Evolutionary conservation across 2,329 filamentous ascomycete genomes (phyloP).

Genomic region (Xylariaceae sp.): DNA sequence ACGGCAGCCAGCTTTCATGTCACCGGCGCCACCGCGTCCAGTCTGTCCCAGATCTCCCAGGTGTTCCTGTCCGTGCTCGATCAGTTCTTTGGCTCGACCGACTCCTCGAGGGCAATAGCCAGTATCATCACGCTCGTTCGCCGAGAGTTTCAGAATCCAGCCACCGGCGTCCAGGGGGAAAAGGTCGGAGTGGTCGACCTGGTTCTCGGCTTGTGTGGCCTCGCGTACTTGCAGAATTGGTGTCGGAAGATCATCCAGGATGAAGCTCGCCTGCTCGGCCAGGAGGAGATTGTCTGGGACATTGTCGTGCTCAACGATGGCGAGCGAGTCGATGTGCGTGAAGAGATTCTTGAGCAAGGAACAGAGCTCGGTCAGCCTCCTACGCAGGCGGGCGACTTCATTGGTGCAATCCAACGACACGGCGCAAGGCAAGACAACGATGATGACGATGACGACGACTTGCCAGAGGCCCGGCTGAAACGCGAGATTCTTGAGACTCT

Average conservation of each 20-base stretch:
- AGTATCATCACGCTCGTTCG: slow-evolving; percentile 58
- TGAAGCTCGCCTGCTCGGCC: slow-evolving; percentile 37
- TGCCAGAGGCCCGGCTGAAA: slow-evolving; percentile 40
- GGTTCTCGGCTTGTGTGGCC: slow-evolving; percentile 50
- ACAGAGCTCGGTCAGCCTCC: slow-evolving; percentile 14
- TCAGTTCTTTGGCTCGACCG: slow-evolving; percentile 60
- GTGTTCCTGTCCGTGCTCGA: slow-evolving; percentile 53
- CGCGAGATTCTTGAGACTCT: slow-evolving; percentile 48
- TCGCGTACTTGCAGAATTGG: slow-evolving; percentile 54
- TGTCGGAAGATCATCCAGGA: slow-evolving; percentile 45
- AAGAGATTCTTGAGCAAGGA: slow-evolving; percentile 29
- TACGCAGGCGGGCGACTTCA: slow-evolving; percentile 17
- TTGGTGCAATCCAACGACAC: slow-evolving; percentile 30
- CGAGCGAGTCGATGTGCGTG: slow-evolving; percentile 47
- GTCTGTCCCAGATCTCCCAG: slow-evolving; percentile 49
- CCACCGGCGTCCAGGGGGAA: slow-evolving; percentile 51
- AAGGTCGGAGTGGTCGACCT: slow-evolving; percentile 53
- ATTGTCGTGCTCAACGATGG: slow-evolving; percentile 56
- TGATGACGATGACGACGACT: slow-evolving; percentile 34
- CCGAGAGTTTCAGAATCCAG: slow-evolving; percentile 56
- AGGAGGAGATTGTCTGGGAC: slow-evolving; percentile 58
- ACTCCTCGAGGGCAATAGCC: slow-evolving; percentile 59
- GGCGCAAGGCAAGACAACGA: slow-evolving; percentile 16
- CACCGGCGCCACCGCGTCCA: slow-evolving; percentile 46
- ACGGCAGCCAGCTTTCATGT: slow-evolving; percentile 54